phyloP scores from a whole-genome alignment of 108 stramenopile genomes.

The Conticribra weissflogii region DNA sequence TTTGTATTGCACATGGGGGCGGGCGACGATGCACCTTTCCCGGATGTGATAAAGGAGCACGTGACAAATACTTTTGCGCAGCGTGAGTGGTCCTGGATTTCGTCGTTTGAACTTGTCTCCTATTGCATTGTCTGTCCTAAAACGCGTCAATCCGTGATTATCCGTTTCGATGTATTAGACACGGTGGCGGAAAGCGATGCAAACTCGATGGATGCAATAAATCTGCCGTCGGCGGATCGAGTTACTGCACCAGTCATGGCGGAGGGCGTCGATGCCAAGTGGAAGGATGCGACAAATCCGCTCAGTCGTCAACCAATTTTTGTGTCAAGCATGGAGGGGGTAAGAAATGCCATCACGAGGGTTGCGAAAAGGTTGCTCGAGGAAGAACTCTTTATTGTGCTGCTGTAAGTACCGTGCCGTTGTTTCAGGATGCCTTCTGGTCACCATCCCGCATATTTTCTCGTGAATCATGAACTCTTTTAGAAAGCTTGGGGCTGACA shows the following conservation, averaged over 20 bases:
- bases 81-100: conserved; percentile 52
- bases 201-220: conserved; percentile 90
- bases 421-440: background rate
- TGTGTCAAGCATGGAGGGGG: conserved; percentile 99
- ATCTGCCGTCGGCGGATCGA: conserved; percentile 96
- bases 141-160: background rate
- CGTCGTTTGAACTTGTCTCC: no score
- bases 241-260: conserved; percentile 95
- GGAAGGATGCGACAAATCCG: conserved; percentile 90
- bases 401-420: conserved; percentile 48
- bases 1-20: conserved; percentile 98
- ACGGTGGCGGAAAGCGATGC: conserved; percentile 98
- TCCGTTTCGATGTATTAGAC: conserved; percentile 33
- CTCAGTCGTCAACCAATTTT: conserved; percentile 93
- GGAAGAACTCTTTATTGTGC: conserved; percentile 88
- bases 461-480: background rate
- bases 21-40: conserved; percentile 93
- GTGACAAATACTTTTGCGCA: conserved; percentile 90
- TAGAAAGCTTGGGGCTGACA: no score
- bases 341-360: conserved; percentile 79
- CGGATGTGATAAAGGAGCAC: conserved; percentile 93
- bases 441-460: background rate
- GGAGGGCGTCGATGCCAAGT: conserved; percentile 94
- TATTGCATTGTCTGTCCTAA: background rate
- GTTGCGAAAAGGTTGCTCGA: conserved; percentile 87